A percentile compares a stretch with the other conserved stretches of the same genome.
Evolutionary conservation across 257 asterid species (phyloP).

Genomic region (Petunia secreta): DNA sequence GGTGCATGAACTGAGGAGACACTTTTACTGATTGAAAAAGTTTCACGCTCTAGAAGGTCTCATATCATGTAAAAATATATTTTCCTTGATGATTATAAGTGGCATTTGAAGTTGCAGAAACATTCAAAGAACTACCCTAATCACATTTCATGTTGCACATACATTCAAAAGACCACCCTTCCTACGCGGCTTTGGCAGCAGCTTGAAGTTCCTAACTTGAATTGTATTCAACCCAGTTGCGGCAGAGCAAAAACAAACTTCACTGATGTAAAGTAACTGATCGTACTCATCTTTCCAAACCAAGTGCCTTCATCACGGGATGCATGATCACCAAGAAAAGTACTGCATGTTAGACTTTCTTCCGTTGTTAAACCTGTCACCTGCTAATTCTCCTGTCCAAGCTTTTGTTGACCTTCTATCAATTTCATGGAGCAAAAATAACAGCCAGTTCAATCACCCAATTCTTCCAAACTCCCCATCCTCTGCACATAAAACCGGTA

Average conservation of each 20-base stretch:
- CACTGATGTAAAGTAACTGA: constrained; percentile 2
- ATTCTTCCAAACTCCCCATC: background rate
- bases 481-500: background rate
- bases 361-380: background rate
- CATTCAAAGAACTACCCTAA: too few species aligned
- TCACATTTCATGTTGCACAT: too few species aligned
- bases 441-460: background rate
- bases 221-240: constrained; percentile 4
- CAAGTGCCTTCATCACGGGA: constrained; percentile 5
- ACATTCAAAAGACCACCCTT: too few species aligned
- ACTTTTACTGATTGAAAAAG: too few species aligned
- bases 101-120: too few species aligned
- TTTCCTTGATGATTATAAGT: too few species aligned
- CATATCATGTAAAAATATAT: too few species aligned
- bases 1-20: too few species aligned
- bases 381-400: constrained; percentile 1
- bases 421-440: background rate
- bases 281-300: background rate
- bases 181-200: background rate
- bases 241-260: constrained; percentile 8
- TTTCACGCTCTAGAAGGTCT: too few species aligned
- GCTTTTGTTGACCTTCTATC: background rate
- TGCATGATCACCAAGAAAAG: constrained; percentile 1
- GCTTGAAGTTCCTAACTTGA: background rate
- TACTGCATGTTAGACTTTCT: constrained; percentile 15